phyloP scores from a whole-genome alignment of 2,329 filamentous ascomycete genomes.

The Ambrosiella cleistominuta region DNA sequence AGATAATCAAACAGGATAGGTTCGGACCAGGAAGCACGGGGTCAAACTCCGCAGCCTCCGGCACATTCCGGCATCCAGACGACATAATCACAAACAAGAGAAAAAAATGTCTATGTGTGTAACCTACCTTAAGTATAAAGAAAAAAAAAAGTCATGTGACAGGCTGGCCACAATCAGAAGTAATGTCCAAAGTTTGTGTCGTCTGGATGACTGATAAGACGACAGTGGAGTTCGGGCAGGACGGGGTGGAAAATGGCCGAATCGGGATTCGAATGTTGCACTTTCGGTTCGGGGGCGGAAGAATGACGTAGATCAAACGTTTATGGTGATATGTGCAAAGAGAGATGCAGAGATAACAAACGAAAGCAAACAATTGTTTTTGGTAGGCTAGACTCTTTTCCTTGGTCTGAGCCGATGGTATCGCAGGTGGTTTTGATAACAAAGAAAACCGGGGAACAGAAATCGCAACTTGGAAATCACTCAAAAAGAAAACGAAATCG shows the following conservation, averaged over 20 bases:
- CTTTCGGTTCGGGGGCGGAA: not conserved
- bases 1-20: not conserved
- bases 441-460: not conserved
- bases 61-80: not conserved
- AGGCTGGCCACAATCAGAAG: conserved; percentile 10
- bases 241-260: not conserved
- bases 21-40: not conserved
- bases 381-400: not conserved
- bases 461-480: not conserved
- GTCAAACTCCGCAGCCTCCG: not conserved
- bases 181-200: not conserved
- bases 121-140: not conserved
- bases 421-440: not conserved
- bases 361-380: conserved; percentile 2
- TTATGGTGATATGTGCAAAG: not conserved
- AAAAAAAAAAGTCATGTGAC: not conserved
- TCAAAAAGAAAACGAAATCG: not conserved
- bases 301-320: not conserved
- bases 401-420: not conserved
- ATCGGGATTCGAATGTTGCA: not conserved
- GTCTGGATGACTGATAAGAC: not conserved
- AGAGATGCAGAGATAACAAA: not conserved
- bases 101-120: too few relatives aligned
- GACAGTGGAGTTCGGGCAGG: not conserved
- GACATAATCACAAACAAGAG: too few relatives aligned